Percentiles rank a stretch among this genome's conserved stretches.
These are phyloP conservation scores for Epipyxis sp. DNA, from an alignment of 108 stramenopile species.

Conservation along the genomic window DNA sequence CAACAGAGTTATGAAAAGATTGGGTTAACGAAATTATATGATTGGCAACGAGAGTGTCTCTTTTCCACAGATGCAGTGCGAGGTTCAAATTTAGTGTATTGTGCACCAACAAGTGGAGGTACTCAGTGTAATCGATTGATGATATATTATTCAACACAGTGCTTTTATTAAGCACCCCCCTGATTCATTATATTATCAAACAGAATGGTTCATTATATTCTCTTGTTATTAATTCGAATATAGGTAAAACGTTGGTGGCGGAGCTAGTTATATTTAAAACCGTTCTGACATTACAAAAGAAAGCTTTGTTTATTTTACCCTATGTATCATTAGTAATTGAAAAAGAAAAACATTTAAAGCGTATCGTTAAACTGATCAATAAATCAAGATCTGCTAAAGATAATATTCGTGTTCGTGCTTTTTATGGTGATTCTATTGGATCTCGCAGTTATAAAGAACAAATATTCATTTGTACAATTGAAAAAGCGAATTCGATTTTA, in stretches of 20 bases:
- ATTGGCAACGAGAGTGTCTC: slow-evolving; percentile 53
- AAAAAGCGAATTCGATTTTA: slow-evolving; percentile 48
- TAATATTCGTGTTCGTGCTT: slow-evolving; percentile 39
- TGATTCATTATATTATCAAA: no score
- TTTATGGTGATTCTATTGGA: slow-evolving; percentile 39
- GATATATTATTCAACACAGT: no score
- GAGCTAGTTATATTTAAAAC: slow-evolving; percentile 50
- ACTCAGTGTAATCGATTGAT: no score
- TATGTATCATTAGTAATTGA: slow-evolving; percentile 53
- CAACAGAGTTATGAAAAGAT: not conserved
- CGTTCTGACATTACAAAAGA: slow-evolving; percentile 14
- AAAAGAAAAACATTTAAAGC: slow-evolving; percentile 51
- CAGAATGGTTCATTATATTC: no score
- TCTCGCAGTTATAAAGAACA: slow-evolving; percentile 20
- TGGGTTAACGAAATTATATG: slow-evolving; percentile 47
- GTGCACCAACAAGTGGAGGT: slow-evolving; percentile 51
- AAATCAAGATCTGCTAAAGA: slow-evolving; percentile 33
- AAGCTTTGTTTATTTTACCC: slow-evolving; percentile 45
- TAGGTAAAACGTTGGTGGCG: slow-evolving; percentile 55
- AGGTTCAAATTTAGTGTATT: slow-evolving; percentile 45
- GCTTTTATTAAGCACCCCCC: no score
- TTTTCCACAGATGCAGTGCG: slow-evolving; percentile 39
- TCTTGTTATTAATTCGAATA: no score
- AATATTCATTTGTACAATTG: slow-evolving; percentile 48
- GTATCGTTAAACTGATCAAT: slow-evolving; percentile 42